These are phyloP conservation scores for Alternaria infectoria DNA, from an alignment of 2,329 filamentous ascomycete genomes.

Conservation along the genomic window DNA sequence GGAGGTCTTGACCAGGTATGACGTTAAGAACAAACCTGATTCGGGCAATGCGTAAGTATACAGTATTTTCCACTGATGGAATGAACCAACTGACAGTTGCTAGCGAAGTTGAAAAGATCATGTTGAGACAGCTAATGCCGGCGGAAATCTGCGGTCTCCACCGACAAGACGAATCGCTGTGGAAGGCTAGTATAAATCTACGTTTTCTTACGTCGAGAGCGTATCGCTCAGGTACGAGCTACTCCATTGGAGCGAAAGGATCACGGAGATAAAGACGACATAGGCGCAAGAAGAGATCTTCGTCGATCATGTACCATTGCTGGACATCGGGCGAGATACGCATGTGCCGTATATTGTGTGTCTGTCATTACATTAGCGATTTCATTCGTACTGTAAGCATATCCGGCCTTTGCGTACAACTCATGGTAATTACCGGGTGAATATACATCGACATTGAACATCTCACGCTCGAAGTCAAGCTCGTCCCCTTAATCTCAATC, in stretches of 20 bases:
- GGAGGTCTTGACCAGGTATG: background rate
- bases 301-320: background rate
- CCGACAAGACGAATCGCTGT: background rate
- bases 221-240: background rate
- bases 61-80: background rate
- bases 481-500: background rate
- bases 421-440: background rate
- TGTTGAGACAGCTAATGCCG: background rate
- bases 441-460: background rate
- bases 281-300: background rate
- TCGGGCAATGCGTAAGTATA: background rate
- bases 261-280: background rate
- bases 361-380: background rate
- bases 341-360: background rate
- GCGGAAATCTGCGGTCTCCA: background rate
- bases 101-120: too few relatives aligned
- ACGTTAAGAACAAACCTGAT: background rate
- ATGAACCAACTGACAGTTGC: background rate
- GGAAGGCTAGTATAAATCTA: background rate
- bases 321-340: background rate
- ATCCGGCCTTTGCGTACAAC: background rate
- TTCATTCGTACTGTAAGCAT: background rate
- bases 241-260: background rate
- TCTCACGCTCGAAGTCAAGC: background rate
- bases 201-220: background rate